Base-by-base conservation (phyloP, 2,329 filamentous ascomycete species). In the Dendrostoma leiphaemia region DNA sequence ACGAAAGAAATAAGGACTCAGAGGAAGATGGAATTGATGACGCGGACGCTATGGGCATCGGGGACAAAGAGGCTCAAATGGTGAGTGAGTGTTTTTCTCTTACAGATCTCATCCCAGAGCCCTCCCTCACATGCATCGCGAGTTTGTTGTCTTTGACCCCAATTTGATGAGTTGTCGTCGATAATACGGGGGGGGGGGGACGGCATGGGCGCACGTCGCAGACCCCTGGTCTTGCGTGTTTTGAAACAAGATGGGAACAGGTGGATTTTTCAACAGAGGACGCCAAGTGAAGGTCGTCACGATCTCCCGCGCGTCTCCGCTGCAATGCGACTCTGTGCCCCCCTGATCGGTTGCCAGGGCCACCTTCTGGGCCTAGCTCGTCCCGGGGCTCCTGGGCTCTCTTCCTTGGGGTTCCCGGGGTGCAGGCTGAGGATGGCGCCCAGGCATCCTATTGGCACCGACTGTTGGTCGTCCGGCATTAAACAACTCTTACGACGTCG, bases 341-440 rank as follows among this genome's bases (percentile, higher is more conserved):
- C 48, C 48, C 48, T 50, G 53, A 56, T 56, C 53, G 49, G 32
- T 49, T 52, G 48, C 48, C 45, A 44, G 52, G 53, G 28, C 48
- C 44, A 38, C 37, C 34, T 21, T 50, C 37, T 46, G 43, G 43
- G 47, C 53, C 32, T 44, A 48, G 37, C 37, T 44, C n/a, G 6
- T 15, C 44, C 6, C 32, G 41, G 17, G 26, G 37, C 43, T 19
- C 44, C 26, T n/a, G 34, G 41, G 17, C 19, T 28, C 43, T 19
- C 44, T 17, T n/a, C 23, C 32, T 41, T 26, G 21, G 38, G 38
- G 13, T 41, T 15, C 23, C 13, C 38, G 38, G 38, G 21, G n/a
- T 45, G 28, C 41, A 21, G 45, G 51, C 51, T 54, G 51, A 49
- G 26, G 48, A 54, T 24, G 38, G 23, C 46, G 51, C 51, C 51